These are phyloP conservation scores for Penicillium arizonense DNA, from an alignment of 495 filamentous ascomycete species.

Conservation along the genomic window DNA sequence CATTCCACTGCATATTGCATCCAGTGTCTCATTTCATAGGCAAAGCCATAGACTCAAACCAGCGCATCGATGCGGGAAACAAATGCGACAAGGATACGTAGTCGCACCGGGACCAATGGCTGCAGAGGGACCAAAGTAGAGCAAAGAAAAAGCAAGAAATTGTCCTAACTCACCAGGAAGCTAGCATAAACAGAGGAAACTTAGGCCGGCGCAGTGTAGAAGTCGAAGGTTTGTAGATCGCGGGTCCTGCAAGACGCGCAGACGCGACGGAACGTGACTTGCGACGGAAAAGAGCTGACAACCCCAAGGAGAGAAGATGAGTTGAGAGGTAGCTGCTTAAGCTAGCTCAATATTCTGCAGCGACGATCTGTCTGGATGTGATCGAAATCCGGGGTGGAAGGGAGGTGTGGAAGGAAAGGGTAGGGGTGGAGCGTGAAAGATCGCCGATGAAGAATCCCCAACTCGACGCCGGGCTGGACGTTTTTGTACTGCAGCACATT, in stretches of 20 bases:
- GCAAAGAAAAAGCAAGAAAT: neutral
- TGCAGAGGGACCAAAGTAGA: no score
- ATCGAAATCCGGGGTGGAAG: neutral
- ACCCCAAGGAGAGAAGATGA: neutral
- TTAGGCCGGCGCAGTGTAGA: neutral
- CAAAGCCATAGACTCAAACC: no score
- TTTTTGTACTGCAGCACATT: no score
- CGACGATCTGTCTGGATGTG: neutral
- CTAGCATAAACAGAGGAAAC: neutral
- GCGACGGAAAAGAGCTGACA: slow-evolving; percentile 5
- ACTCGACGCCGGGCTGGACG: neutral
- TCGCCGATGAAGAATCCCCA: slow-evolving; percentile 9
- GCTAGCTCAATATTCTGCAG: neutral
- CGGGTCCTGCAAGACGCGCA: slow-evolving; percentile 27
- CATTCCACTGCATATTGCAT: no score
- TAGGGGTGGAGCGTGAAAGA: slow-evolving; percentile 1
- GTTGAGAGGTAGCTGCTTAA: neutral
- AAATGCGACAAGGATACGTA: no score
- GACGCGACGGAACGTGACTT: slow-evolving; percentile 30
- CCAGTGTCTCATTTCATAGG: no score
- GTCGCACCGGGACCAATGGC: no score
- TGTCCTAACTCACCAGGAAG: neutral
- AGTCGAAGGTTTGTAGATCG: slow-evolving; percentile 13
- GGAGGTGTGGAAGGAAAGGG: slow-evolving; percentile 3
- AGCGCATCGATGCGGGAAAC: no score